Evolutionary conservation across 768 basidiomycete genomes (phyloP), one percentile per base, ranked within the genome.

Genomic region (Holtermannia corniformis): DNA sequence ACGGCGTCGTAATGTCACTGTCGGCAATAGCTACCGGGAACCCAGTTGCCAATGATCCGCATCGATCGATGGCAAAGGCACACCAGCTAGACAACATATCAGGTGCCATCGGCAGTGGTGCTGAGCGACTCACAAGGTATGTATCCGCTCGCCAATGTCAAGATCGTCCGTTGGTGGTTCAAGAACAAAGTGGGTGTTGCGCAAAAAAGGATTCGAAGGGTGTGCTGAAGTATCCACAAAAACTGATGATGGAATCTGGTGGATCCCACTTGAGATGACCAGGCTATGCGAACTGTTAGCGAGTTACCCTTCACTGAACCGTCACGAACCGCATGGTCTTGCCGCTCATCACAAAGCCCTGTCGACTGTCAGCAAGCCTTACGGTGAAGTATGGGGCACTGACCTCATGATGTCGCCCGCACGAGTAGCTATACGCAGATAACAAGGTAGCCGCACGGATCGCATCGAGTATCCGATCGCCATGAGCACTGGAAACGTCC

Each of bases 1-100:
- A 68, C n/a, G 67, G 67, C n/a, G 67, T 68, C 25, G 59, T 51
- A 40, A 68, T 68, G 43, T 68, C 67, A 11, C 55, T 50, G 46
- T 65, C 64, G 14, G 46, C 7, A 4, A 68, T 20, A 3, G 53
- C 51, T 23, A 51, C 45, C 4, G 64, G 62, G 43, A 63, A 65
- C 1, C 62, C 64, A 16, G 67, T 65, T 2, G 59, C 62, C 4
- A 62, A 26, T 19, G 60, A 51, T 2, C 57, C 58, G 40, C 58
- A 58, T 20, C 64, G 51, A 25, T 65, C 64, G 40, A 65, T 58
- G 7, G 57, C 50, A 32, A 25, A 61, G 1, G 60, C 55, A 14
- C 55, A 59, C 67, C 67, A 68, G 55, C 66, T 68, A 24, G 20
- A 12, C n/a, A 21, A 4, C 19, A 10, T 24, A 20, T 23, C n/a